Conservation (phyloP, 768 basidiomycete genomes). For the Pluteus cervinus region DNA sequence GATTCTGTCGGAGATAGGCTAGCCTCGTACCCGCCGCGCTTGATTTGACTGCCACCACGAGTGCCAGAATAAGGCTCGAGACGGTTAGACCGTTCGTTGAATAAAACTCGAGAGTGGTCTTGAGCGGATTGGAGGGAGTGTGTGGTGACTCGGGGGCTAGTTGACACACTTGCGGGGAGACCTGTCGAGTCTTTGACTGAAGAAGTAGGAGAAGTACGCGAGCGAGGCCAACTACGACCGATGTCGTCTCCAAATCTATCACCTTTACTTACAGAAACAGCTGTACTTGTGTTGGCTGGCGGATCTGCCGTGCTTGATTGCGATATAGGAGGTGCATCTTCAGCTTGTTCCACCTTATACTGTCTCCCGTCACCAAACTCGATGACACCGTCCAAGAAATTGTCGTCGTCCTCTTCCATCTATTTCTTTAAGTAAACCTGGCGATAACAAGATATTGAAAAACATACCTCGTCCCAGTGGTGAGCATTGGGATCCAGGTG, state of each 20-base stretch:
- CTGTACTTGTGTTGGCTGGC: slow-evolving; percentile 8
- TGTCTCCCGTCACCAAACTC: slow-evolving; percentile 95
- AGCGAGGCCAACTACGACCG: slow-evolving; percentile 93
- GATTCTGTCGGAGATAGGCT: slow-evolving; percentile 29
- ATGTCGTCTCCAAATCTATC: slow-evolving; percentile 92
- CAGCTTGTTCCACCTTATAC: slow-evolving; percentile 68
- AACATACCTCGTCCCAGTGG: slow-evolving; percentile 95
- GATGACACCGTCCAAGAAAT: slow-evolving; percentile 83
- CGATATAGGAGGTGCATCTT: slow-evolving; percentile 20
- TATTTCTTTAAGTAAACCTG: slow-evolving; percentile 19
- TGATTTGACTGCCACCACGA: no score
- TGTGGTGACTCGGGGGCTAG: slow-evolving; percentile 25
- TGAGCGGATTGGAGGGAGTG: slow-evolving; percentile 41
- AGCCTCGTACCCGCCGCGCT: no score
- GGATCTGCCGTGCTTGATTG: slow-evolving; percentile 11
- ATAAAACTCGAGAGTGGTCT: slow-evolving; percentile 71
- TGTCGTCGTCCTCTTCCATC: slow-evolving; percentile 92
- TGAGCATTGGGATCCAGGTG: slow-evolving; percentile 91
- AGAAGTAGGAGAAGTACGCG: slow-evolving; percentile 41
- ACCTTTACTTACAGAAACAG: slow-evolving; percentile 65
- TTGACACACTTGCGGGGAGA: no score
- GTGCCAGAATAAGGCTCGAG: slow-evolving; percentile 75
- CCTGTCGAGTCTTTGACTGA: no score
- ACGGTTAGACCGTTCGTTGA: slow-evolving; percentile 91
- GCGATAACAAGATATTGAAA: slow-evolving; percentile 5